Evolutionary conservation across 2,329 filamentous ascomycete species (phyloP), one percentile per base, ranked within the genome.

Genomic region (Calonectria ilicicola): DNA sequence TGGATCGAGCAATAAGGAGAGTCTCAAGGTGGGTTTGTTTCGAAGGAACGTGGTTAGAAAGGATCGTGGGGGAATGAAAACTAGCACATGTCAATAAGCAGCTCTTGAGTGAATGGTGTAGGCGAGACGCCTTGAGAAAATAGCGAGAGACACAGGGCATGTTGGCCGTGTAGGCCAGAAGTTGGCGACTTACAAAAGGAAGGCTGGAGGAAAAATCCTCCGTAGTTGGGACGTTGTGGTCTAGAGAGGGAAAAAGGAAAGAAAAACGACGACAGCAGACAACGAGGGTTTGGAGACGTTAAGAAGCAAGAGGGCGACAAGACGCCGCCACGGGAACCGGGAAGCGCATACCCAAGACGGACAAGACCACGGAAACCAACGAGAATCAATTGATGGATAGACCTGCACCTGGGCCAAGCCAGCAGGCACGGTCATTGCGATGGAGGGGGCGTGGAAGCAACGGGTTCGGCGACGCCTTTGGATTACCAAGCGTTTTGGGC

Each of bases 241-340:
- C 65, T 66, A 53, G 44, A 53, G 68, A 68, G 32, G 6, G 46
- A 62, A 72, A 27, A 23, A 64, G 35, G 51, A 51, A 56, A 29
- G 46, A 69, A 70, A 69, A 32, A 19, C 12, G 12, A 40, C 15
- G 46, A 40, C 12, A 72, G 49, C 38, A 60, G 15, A 38, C n/a
- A 35, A 66, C 60, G 77, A 72, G 70, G 70, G 73, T 78, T 76
- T 60, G 58, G 53, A 51, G 70, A 44, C 26, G 42, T 72, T 65
- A 70, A 65, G 65, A 70, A 70, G 58, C 14, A 65, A 72, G 63
- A 63, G 46, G 66, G 60, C 21, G 69, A 63, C 32, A 32, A 10
- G 58, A 44, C 46, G 26, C 65, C 72, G 77, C 78, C 72, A 75
- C 76, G 58, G 23, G 27, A 67, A 64, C 66, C 49, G 51, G 47